Evolutionary conservation across 2,329 filamentous ascomycete species (phyloP), one percentile per base, ranked within the genome.

Genomic region (Scedosporium aurantiacum): DNA sequence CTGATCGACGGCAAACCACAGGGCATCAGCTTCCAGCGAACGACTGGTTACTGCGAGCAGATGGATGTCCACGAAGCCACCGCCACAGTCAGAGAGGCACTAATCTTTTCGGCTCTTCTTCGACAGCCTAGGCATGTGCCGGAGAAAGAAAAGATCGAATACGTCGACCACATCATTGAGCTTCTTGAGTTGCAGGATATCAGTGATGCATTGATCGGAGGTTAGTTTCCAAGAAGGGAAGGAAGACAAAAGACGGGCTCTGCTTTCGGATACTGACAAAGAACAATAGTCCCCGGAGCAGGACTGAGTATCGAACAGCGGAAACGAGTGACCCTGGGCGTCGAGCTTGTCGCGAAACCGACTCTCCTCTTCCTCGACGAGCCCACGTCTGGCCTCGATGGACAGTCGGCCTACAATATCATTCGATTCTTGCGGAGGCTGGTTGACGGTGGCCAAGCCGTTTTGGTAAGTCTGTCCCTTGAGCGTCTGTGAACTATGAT

Each of bases 281-380:
- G n/a, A 4, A 37, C 27, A n/a, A 43, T 82, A 61, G 23, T 60
- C 40, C 60, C 66, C 32, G 79, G 80, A 2, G 74, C 75, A 41
- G 73, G 77, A 2, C 73, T 81, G 21, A 78, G 74, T 5, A 77
- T 80, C 7, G 80, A 80, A 16, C 78, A 82, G 65, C 69, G 78
- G 3, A 89, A 89, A 74, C 79, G 86, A 32, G 74, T 89, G 1
- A 89, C 86, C 0, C 87, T 89, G 43, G 87, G 84, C 57, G 86
- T 89, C 0, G 86, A 90, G 65, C 72, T 90, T 4, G 86, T 85
- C n/a, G 85, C 86, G 1, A 87, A 86, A 67, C 86, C 86, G 0
- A 77, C 86, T 0, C 73, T 88, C 0, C 76, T 89, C 4, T 89
- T 89, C 75, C 72, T 88, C 6, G 86, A 89, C 65, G 86, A 89